Base-by-base conservation (phyloP, 768 basidiomycete species). In the Gymnopilus dilepis region DNA sequence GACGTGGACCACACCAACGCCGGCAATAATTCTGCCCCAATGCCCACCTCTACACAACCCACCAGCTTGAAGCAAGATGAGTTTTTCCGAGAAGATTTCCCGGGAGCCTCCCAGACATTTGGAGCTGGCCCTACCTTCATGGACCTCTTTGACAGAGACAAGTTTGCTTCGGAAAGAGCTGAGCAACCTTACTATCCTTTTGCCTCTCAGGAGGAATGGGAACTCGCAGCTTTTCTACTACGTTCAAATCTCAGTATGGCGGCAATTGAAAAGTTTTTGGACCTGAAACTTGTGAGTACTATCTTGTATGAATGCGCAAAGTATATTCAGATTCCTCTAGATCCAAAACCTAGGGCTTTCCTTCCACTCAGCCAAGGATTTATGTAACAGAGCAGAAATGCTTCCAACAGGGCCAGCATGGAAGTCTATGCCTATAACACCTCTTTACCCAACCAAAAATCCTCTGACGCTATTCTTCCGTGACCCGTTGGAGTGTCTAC, bases 121-220 rank as follows among this genome's bases (percentile, higher is more conserved):
- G 66, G 69, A 4, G 33, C 34, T 11, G 73, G 66, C 0, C 37
- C 47, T 34, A 71, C 65, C 1, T 74, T 76, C 47, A 64, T 73
- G 63, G 67, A 73, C 28, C 21, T 58, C 12, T 74, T 77, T 47
- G 40, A 73, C 40, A 17, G 33, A 15, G 73, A 77, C 48, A 13
- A 63, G 30, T 61, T 67, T 63, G 63, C 71, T 4, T 24, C 55
- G 0, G n/a, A 69, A 24, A 30, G 70, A 11, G 50, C 28, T 17
- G 21, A 62, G 0, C 76, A 75, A 48, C 43, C 70, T 0, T 76
- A 69, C 53, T 77, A 74, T 52, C 77, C 73, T 15, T 79, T 74
- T 60, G 60, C 67, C 6, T 69, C 67, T 12, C 57, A 64, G 15
- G 60, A 58, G 0, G 76, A 79, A 51, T 78, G 76, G 76, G 67